A percentile compares a stretch with the other conserved stretches of the same genome.
Evolutionary conservation across 306 rosid species (phyloP).

Genomic region (Cyclanthera cordifolia): DNA sequence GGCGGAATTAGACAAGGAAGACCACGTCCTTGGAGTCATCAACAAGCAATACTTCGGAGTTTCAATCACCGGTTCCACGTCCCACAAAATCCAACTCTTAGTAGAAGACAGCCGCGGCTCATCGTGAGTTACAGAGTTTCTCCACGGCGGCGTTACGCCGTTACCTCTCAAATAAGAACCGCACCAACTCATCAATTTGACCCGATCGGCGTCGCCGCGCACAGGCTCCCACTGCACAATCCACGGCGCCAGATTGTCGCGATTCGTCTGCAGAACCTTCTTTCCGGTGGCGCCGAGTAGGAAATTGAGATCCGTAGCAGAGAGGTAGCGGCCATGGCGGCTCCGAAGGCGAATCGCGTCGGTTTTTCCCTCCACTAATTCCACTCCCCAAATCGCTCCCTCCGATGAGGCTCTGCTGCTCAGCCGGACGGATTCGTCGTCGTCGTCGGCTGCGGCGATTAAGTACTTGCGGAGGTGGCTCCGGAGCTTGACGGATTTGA

Average conservation of each 20-base stretch:
- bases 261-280: constrained; percentile 48
- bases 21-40: constrained; percentile 2
- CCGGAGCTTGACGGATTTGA: constrained; percentile 61
- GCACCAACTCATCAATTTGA: constrained; percentile 54
- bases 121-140: constrained; percentile 81
- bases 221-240: constrained; percentile 80
- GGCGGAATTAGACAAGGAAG: neutral
- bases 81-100: constrained; percentile 77
- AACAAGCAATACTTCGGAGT: neutral
- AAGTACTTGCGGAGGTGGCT: constrained; percentile 68
- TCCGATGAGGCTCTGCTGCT: constrained; percentile 44
- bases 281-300: constrained; percentile 75
- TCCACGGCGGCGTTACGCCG: constrained; percentile 81
- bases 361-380: constrained; percentile 35
- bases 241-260: constrained; percentile 29
- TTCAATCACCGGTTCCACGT: constrained; percentile 25
- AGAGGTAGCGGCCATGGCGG: constrained; percentile 62
- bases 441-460: constrained; percentile 64
- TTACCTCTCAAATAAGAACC: constrained; percentile 65
- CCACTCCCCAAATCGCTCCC: constrained; percentile 49
- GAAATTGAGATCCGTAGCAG: constrained; percentile 48
- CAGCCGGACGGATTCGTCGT: constrained; percentile 46
- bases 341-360: constrained; percentile 64
- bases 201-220: constrained; percentile 39
- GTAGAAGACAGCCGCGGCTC: constrained; percentile 56